These are phyloP conservation scores for Macadamia tetraphylla DNA, from an alignment of 164 flowering plant species.

Conservation along the genomic window DNA sequence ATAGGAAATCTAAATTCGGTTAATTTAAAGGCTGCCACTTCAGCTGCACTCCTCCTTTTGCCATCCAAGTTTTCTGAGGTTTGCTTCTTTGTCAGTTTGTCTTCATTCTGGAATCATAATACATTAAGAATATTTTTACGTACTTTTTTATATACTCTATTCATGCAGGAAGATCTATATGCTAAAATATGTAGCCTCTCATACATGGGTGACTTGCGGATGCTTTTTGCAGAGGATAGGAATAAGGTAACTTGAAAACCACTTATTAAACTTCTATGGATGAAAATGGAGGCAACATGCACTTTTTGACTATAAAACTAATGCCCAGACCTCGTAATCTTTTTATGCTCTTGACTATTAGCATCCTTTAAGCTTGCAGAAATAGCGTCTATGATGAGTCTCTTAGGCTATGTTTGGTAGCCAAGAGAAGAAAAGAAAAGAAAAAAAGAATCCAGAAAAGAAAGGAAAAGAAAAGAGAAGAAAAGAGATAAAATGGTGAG, in stretches of 20 bases:
- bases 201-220: slow-evolving; percentile 89
- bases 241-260: slow-evolving; percentile 52
- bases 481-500: too few relatives aligned
- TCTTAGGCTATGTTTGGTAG: too few relatives aligned
- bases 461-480: too few relatives aligned
- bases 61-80: slow-evolving; percentile 83
- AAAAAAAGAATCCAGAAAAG: too few relatives aligned
- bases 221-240: slow-evolving; percentile 95
- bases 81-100: slow-evolving; percentile 12
- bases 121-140: not conserved
- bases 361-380: too few relatives aligned
- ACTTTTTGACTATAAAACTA: not conserved
- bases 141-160: not conserved
- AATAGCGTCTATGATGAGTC: too few relatives aligned
- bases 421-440: too few relatives aligned
- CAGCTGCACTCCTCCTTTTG: slow-evolving; percentile 87
- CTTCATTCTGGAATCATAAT: not conserved
- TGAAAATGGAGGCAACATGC: not conserved
- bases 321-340: too few relatives aligned
- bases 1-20: slow-evolving; percentile 43
- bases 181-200: slow-evolving; percentile 90
- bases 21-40: slow-evolving; percentile 70
- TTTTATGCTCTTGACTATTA: too few relatives aligned
- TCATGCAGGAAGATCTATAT: slow-evolving; percentile 77
- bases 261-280: not conserved